These are phyloP conservation scores for Prinsepia uniflora DNA, from an alignment of 306 rosid genomes.

Conservation along the genomic window DNA sequence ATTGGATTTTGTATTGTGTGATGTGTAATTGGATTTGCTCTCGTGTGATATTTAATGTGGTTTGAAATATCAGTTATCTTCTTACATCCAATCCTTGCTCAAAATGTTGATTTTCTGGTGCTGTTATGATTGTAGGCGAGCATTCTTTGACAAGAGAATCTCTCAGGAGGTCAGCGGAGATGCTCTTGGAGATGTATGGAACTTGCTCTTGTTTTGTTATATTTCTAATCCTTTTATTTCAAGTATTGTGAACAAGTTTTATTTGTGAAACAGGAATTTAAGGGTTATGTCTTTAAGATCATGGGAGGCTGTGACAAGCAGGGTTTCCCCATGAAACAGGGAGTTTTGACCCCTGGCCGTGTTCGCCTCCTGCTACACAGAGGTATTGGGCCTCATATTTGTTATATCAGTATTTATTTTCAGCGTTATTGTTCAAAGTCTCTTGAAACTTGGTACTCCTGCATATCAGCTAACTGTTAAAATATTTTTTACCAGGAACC, in stretches of 20 bases:
- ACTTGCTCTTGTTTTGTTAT: background rate
- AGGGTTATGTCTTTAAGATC: constrained; percentile 53
- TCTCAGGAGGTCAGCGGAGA: constrained; percentile 63
- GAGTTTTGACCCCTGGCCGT: constrained; percentile 52
- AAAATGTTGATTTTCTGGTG: background rate
- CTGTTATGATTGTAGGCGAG: constrained; percentile 30
- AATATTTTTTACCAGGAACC: constrained; percentile 35
- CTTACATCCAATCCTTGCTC: background rate
- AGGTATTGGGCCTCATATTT: constrained; percentile 25
- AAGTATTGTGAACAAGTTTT: background rate
- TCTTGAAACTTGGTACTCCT: background rate
- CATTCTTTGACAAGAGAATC: constrained; percentile 58
- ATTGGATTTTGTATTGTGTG: background rate
- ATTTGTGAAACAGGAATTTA: constrained; percentile 37
- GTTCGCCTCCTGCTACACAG: constrained; percentile 51
- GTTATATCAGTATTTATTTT: background rate
- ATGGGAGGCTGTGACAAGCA: constrained; percentile 65
- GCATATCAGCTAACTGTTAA: background rate
- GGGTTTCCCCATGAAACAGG: constrained; percentile 66
- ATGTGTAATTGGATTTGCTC: background rate
- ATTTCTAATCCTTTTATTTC: background rate
- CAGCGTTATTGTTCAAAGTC: background rate
- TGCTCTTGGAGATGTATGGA: constrained; percentile 50
- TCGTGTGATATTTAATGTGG: background rate
- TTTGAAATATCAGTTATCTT: background rate